Evolutionary conservation across 345 rosid species (phyloP), one percentile per base, ranked within the genome.

Genomic region (Acer saccharum): DNA sequence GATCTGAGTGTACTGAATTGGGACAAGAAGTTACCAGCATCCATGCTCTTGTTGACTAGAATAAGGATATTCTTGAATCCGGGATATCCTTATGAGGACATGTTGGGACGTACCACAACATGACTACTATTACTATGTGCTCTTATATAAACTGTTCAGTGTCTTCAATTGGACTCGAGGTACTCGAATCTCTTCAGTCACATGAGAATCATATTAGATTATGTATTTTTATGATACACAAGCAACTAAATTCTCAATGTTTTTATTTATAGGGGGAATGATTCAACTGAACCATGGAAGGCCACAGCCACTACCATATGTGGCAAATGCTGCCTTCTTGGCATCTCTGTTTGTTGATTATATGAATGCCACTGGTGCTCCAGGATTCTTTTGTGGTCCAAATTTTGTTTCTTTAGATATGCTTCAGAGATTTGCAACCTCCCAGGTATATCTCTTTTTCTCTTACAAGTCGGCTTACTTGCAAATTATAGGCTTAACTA

Each of bases 21-120:
- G 98, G 92, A 94, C 74, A 94, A 94, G 74, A 94, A 93, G 82
- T 77, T 93, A 75, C 98, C 98, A n/a, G 94, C 97, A 0, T 95
- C 98, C 1, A 90, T 93, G 98, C 80, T 94, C 76, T 69, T 94
- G 87, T 68, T 94, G 82, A 94, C 97, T 2, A 88, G 98, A 79
- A 85, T 84, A 29, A 81, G 98, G 83, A 78, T 93, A 17, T 85
- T 93, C 83, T 77, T 93, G 80, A 90, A 79, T 72, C 95, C 97
- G 0, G 98, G 97, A 0, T 93, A 91, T 61, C 97, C 98, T 1
- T 91, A 91, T 7, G 98, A 94, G 86, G 95, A 90, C 79, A 93
- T 90, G 95, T 72, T 94, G 62, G 62, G 4, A 88, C 81, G 92
- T 94, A 94, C 76, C 97, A 94, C 57, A 88, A 91, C 25, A 87